Conservation (phyloP, 495 filamentous ascomycete species). For the Penicillium turbatum region DNA sequence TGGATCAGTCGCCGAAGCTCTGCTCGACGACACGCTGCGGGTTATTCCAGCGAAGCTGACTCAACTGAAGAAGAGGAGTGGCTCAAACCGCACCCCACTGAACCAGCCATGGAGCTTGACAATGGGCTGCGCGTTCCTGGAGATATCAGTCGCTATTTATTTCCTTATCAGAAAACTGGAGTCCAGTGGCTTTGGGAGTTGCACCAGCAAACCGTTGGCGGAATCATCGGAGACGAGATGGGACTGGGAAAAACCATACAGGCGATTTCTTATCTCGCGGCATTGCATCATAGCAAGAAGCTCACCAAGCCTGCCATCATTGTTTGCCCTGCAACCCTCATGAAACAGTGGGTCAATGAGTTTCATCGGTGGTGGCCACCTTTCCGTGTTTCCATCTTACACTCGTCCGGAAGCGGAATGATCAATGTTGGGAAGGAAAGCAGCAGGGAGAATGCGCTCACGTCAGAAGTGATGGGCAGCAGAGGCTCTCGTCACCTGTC, state of each 20-base stretch:
- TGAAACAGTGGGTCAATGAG: slow-evolving; percentile 97
- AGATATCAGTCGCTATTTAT: slow-evolving; percentile 84
- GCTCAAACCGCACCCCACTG: slow-evolving; percentile 77
- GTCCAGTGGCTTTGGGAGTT: slow-evolving; percentile 97
- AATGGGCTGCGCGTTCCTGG: slow-evolving; percentile 79
- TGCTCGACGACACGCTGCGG: slow-evolving; percentile 52
- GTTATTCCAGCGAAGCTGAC: slow-evolving; percentile 19
- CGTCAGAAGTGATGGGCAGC: slow-evolving; percentile 36
- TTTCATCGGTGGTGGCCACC: slow-evolving; percentile 98
- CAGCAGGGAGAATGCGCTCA: slow-evolving; percentile 63
- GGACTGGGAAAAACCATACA: slow-evolving; percentile 96
- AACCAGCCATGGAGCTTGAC: slow-evolving; percentile 65
- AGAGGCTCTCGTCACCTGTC: slow-evolving; percentile 35
- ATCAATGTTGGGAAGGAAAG: slow-evolving; percentile 69
- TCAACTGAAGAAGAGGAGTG: slow-evolving; percentile 59
- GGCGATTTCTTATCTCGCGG: slow-evolving; percentile 84
- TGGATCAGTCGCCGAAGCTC: slow-evolving; percentile 69
- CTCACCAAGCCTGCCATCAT: slow-evolving; percentile 80
- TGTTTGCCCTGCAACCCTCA: slow-evolving; percentile 87
- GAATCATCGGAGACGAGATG: slow-evolving; percentile 98
- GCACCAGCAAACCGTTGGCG: slow-evolving; percentile 81
- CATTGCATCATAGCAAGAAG: slow-evolving; percentile 82
- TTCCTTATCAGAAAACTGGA: slow-evolving; percentile 92
- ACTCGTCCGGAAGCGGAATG: slow-evolving; percentile 95
- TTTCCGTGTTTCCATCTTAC: slow-evolving; percentile 87